Conservation (phyloP, 1,284 basidiomycete species). For the Naganishia liquefaciens region DNA sequence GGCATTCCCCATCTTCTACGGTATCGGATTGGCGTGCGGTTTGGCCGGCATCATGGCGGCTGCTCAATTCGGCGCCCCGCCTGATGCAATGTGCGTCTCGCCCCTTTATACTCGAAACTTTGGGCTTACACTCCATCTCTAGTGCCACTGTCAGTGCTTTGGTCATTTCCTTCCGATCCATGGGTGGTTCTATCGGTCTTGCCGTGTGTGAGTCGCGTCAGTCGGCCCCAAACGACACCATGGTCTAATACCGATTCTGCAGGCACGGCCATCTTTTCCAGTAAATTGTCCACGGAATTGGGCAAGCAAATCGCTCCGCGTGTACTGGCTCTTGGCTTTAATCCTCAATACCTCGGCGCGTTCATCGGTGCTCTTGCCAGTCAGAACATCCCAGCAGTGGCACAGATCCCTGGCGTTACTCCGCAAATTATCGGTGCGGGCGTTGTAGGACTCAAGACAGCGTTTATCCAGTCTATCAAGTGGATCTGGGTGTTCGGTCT, state of each 20-base stretch:
- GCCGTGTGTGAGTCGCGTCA: constrained; percentile 9
- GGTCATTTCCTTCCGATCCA: constrained; percentile 21
- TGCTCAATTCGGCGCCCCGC: constrained; percentile 20
- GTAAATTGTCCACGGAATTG: background rate
- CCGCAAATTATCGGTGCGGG: constrained; percentile 16
- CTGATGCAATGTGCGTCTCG: constrained; percentile 16
- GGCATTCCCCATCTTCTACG: constrained; percentile 15
- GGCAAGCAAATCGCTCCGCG: constrained; percentile 16
- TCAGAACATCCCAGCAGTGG: background rate
- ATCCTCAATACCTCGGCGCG: constrained; percentile 17
- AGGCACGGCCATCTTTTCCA: constrained; percentile 26
- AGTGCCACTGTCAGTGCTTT: constrained; percentile 24
- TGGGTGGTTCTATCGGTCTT: constrained; percentile 18
- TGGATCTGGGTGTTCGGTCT: constrained; percentile 23
- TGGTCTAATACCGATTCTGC: background rate
- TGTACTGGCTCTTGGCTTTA: constrained; percentile 17
- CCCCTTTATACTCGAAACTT: background rate
- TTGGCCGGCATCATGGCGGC: constrained; percentile 18
- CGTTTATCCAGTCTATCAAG: constrained; percentile 15
- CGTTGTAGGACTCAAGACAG: constrained; percentile 6
- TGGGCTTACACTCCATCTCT: background rate
- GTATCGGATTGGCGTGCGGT: constrained; percentile 1
- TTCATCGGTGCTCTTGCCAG: constrained; percentile 16
- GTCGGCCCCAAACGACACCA: background rate
- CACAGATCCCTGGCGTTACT: constrained; percentile 16